These are phyloP conservation scores for Penicillium decumbens DNA, from an alignment of 2,329 filamentous ascomycete species.

Conservation along the genomic window DNA sequence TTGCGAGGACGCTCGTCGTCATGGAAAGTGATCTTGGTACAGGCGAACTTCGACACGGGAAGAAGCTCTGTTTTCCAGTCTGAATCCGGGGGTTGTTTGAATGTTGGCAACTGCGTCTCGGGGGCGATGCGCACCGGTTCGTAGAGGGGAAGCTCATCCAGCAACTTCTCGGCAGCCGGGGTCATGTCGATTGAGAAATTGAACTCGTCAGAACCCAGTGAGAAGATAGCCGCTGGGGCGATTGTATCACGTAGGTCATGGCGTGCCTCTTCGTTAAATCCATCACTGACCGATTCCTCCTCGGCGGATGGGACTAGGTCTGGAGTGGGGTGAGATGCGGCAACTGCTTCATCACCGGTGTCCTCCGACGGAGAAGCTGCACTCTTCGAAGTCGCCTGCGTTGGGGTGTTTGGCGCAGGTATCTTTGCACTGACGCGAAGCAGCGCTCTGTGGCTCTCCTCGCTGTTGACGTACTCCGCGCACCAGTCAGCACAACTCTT, in stretches of 20 bases:
- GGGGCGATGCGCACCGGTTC: slow-evolving; percentile 56
- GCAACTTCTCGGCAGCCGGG: slow-evolving; percentile 67
- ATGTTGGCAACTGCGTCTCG: slow-evolving; percentile 53
- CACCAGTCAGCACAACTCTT: slow-evolving; percentile 77
- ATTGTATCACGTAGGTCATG: slow-evolving; percentile 42
- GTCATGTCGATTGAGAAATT: slow-evolving; percentile 73
- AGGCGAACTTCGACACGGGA: slow-evolving; percentile 80
- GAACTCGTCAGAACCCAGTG: slow-evolving; percentile 74
- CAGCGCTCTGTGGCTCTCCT: slow-evolving; percentile 56
- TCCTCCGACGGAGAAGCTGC: slow-evolving; percentile 34
- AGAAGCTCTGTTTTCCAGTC: slow-evolving; percentile 72
- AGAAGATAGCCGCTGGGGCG: slow-evolving; percentile 74
- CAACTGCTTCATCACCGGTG: slow-evolving; percentile 28
- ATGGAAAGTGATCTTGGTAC: slow-evolving; percentile 70
- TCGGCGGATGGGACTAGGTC: slow-evolving; percentile 64
- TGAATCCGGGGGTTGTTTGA: slow-evolving; percentile 63
- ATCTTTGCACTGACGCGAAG: slow-evolving; percentile 60
- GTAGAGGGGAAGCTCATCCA: slow-evolving; percentile 78
- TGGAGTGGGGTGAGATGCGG: slow-evolving; percentile 54
- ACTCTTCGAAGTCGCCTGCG: slow-evolving; percentile 26
- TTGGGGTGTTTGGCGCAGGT: slow-evolving; percentile 24
- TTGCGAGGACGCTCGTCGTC: slow-evolving; percentile 64
- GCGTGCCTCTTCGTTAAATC: slow-evolving; percentile 43
- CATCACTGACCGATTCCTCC: slow-evolving; percentile 53
- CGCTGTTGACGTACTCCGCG: slow-evolving; percentile 70